A percentile compares a stretch with the other conserved stretches of the same genome.
phyloP scores from a whole-genome alignment of 345 rosid genomes.

The Boechera divaricarpa region DNA sequence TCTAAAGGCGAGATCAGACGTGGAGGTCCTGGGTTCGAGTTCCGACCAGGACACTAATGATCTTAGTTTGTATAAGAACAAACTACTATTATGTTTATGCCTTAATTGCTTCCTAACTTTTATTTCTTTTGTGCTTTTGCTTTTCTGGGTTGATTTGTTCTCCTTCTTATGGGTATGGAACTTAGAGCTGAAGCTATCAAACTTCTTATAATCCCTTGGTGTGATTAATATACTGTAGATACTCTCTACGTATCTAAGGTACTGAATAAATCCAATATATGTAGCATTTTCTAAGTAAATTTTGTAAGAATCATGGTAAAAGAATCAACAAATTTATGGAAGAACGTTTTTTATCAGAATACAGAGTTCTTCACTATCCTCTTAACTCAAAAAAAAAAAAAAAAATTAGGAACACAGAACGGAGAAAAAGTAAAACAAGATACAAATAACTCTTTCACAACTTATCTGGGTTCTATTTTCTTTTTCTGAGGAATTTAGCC shows the following conservation, averaged over 20 bases:
- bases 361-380: conserved; percentile 41
- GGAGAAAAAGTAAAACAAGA: conserved; percentile 16
- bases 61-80: conserved; percentile 8
- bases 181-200: conserved; percentile 36
- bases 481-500: conserved; percentile 9
- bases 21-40: conserved; percentile 38
- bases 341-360: conserved; percentile 22
- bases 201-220: conserved; percentile 19
- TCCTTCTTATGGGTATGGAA: conserved; percentile 6
- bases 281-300: not conserved
- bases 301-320: conserved; percentile 23
- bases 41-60: conserved; percentile 44
- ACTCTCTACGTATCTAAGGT: not conserved
- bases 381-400: conserved; percentile 26
- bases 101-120: conserved; percentile 18
- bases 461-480: conserved; percentile 29
- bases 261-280: conserved; percentile 22
- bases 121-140: conserved; percentile 12
- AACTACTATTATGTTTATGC: conserved; percentile 24
- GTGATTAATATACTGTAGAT: conserved; percentile 16
- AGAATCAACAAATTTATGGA: conserved; percentile 32
- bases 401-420: conserved; percentile 24
- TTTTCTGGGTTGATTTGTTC: conserved; percentile 11
- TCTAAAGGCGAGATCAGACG: conserved; percentile 32
- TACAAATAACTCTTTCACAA: conserved; percentile 18